Percentiles rank a stretch among this genome's conserved stretches.
These are phyloP conservation scores for Leccinum pachyderme DNA, from an alignment of 1,284 basidiomycete genomes.

Conservation along the genomic window DNA sequence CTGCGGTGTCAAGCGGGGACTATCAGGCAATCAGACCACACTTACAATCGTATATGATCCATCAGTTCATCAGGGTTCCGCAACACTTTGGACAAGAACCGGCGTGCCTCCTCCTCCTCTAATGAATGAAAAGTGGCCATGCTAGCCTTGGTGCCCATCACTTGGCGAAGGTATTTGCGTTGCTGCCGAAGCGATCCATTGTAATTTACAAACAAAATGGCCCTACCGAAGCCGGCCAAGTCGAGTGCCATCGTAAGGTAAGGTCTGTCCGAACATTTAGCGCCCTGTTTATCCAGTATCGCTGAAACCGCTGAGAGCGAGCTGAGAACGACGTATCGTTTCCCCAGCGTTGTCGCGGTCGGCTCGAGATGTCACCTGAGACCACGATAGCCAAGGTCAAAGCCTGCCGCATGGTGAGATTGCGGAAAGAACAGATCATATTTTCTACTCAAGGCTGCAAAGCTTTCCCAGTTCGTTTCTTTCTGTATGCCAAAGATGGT, in stretches of 20 bases:
- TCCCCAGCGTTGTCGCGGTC: conserved; percentile 19
- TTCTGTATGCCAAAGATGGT: not conserved
- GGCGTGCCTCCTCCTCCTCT: conserved; percentile 23
- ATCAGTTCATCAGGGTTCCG: conserved; percentile 14
- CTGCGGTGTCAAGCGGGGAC: not conserved
- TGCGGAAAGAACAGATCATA: conserved; percentile 34
- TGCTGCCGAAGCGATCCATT: conserved; percentile 20
- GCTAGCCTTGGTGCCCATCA: conserved; percentile 28
- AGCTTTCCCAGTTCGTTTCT: conserved; percentile 38
- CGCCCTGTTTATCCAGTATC: conserved; percentile 31
- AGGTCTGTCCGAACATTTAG: conserved; percentile 26
- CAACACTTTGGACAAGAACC: conserved; percentile 27
- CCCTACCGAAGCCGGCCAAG: conserved; percentile 25
- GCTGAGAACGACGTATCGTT: conserved; percentile 26
- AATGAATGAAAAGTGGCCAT: conserved; percentile 16
- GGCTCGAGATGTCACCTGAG: conserved; percentile 25
- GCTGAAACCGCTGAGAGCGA: conserved; percentile 17
- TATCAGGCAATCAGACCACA: conserved; percentile 5
- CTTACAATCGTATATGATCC: conserved; percentile 24
- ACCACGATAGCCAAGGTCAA: not conserved
- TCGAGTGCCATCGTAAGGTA: conserved; percentile 25
- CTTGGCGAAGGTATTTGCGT: conserved; percentile 24
- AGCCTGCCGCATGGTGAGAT: not conserved
- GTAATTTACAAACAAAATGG: conserved; percentile 20
- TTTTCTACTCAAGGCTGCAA: conserved; percentile 43